Base-by-base conservation (phyloP, 441 rosid species). In the Flueggea neowawraea region DNA sequence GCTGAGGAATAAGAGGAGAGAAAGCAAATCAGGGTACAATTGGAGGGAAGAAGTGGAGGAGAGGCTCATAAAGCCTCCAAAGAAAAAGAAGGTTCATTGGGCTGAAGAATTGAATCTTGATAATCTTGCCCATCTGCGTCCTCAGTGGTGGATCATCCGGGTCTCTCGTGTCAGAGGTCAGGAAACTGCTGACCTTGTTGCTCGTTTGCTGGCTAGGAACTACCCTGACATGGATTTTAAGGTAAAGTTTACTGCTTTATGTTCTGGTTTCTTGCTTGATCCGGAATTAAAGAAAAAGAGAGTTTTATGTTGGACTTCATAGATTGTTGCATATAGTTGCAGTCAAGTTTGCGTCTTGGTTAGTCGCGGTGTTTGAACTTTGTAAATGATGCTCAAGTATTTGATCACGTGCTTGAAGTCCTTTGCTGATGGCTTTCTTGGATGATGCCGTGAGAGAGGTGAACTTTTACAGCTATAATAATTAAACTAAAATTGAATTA, bases 11-110 rank as follows among this genome's bases (percentile, higher is more conserved):
- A 81, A 81, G 70, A 75, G 81, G 69, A 80, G 98, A 14, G 98
- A 85, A 73, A 72, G 80, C 67, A 80, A 77, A 67, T 54, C 80
- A 3, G 90, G 83, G 43, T 78, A 81, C 33, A 85, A 69, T 31
- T 90, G 97, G 98, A 75, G 86, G 74, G 94, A 88, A 75, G 90
- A 90, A 68, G 91, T 90, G 0, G 94, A 93, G 62, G 87, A 81
- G 63, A 72, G 74, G 65, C 85, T 93, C 58, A 74, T 84, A 52
- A 80, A 83, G 76, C 88, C 88, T 70, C 84, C 96, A 52, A 90
- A 85, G 75, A 86, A 82, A 80, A 73, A 80, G 22, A 64, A 69
- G n/a, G 22, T 79, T 41, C 54, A 90, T 32, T 77, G 85, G 81
- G 71, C 81, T 4, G 92, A 82, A 59, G 83, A 80, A 66, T 80